These are phyloP conservation scores for Saccharata proteae DNA, from an alignment of 2,329 filamentous ascomycete genomes.

Conservation along the genomic window DNA sequence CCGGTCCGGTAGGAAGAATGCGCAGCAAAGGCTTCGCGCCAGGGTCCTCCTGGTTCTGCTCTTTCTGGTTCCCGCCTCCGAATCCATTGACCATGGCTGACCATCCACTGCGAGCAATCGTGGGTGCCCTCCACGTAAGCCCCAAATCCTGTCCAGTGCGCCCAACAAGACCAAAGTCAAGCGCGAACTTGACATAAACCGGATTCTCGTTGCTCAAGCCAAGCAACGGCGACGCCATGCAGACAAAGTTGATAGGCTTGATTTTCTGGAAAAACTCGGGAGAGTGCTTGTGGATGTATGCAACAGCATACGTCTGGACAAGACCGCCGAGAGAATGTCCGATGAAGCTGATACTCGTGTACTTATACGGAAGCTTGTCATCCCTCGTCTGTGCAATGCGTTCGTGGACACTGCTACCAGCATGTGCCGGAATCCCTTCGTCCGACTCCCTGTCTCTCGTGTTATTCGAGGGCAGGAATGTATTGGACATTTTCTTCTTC, in stretches of 20 bases:
- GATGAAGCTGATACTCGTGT: conserved; percentile 91
- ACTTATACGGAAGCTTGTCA: conserved; percentile 55
- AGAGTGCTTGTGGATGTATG: conserved; percentile 93
- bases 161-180: conserved; percentile 94
- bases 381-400: conserved; percentile 29
- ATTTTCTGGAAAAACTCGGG: conserved; percentile 82
- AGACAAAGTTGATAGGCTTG: conserved; percentile 79
- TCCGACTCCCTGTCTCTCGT: no score
- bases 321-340: conserved; percentile 84
- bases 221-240: conserved; percentile 75
- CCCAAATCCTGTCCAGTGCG: conserved; percentile 91
- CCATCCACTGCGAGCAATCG: conserved; percentile 75
- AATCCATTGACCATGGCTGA: conserved; percentile 74
- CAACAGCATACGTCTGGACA: conserved; percentile 86
- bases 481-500: conserved; percentile 31
- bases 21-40: conserved; percentile 80
- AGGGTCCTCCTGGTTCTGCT: conserved; percentile 50
- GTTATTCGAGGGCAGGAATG: conserved; percentile 28
- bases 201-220: conserved; percentile 96
- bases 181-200: conserved; percentile 88
- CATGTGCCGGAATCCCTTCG: conserved; percentile 41
- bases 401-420: conserved; percentile 48
- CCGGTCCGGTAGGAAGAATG: conserved; percentile 82
- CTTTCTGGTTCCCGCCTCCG: conserved; percentile 46
- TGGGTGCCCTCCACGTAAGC: conserved; percentile 85